phyloP scores from a whole-genome alignment of 768 basidiomycete species.

The Guyanaporus albipodus region DNA sequence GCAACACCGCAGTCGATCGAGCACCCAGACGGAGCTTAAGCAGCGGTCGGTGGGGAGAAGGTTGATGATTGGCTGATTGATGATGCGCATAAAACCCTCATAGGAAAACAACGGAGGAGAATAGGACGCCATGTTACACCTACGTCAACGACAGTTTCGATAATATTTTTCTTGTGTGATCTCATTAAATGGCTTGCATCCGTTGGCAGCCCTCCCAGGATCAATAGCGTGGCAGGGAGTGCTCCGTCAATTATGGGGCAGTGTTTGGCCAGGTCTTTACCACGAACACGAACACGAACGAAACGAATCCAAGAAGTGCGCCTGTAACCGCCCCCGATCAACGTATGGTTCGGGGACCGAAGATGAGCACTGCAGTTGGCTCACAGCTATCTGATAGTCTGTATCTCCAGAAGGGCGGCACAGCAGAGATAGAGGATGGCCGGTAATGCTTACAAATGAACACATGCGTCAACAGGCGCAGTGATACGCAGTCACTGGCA shows the following conservation, averaged over 20 bases:
- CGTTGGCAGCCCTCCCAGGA: constrained; percentile 7
- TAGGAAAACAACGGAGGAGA: constrained; percentile 10
- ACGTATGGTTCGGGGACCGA: constrained; percentile 24
- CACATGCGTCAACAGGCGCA: constrained; percentile 11
- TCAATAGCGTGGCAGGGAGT: constrained; percentile 6
- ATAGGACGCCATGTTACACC: constrained; percentile 7
- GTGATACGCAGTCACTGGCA: constrained; percentile 25
- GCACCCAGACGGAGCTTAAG: constrained; percentile 25
- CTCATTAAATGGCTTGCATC: constrained; percentile 15
- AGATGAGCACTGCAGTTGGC: constrained; percentile 21
- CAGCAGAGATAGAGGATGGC: constrained; percentile 9
- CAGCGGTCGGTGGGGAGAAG: constrained; percentile 10
- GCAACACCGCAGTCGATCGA: constrained; percentile 14
- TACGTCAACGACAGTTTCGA: constrained; percentile 1
- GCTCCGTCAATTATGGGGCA: constrained; percentile 14
- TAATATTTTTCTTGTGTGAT: constrained; percentile 1
- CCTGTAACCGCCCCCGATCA: constrained; percentile 26
- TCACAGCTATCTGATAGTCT: constrained; percentile 19
- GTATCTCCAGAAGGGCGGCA: not conserved
- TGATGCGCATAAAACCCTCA: constrained; percentile 8
- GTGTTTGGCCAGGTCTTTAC: constrained; percentile 23
- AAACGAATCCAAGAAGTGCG: constrained; percentile 14
- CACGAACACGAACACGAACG: constrained; percentile 18
- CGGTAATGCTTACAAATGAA: constrained; percentile 1
- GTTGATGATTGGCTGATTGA: constrained; percentile 7